Evolutionary conservation across 116 monocot genomes (phyloP).

Genomic region (Thalassia testudinum): DNA sequence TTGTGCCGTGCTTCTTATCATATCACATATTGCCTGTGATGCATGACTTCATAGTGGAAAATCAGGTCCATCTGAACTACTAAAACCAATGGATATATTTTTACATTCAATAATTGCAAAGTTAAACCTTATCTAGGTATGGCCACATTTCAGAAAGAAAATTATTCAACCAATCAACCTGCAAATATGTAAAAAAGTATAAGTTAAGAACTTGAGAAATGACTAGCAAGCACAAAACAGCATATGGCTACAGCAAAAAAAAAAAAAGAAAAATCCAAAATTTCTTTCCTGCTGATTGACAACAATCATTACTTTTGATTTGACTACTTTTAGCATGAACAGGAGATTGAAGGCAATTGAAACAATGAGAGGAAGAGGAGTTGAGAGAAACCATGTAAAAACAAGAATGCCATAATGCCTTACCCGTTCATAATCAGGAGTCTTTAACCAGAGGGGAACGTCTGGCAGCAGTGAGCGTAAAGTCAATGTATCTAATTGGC

Average conservation of each 20-base stretch:
- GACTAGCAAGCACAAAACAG: background rate
- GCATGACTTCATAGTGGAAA: no score
- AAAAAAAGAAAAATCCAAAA: background rate
- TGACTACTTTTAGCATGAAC: background rate
- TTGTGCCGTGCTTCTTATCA: no score
- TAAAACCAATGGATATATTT: no score
- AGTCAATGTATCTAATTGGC: constrained; percentile 47
- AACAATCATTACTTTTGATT: background rate
- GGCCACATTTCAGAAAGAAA: constrained; percentile 72
- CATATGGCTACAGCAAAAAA: background rate
- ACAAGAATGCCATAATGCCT: constrained; percentile 1
- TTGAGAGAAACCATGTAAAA: background rate
- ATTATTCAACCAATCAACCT: constrained; percentile 91
- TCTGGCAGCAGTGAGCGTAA: constrained; percentile 44
- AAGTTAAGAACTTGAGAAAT: no score
- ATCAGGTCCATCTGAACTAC: no score
- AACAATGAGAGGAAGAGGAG: background rate
- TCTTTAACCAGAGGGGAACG: constrained; percentile 76
- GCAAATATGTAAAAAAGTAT: constrained; percentile 9
- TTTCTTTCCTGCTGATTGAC: background rate
- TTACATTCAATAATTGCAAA: no score
- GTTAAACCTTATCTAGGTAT: constrained; percentile 63
- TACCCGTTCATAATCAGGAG: constrained; percentile 85
- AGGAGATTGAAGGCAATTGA: background rate
- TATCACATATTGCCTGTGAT: no score